Base-by-base conservation (phyloP, 2,329 filamentous ascomycete genomes). In the Magnaporthiopsis rhizophila region DNA sequence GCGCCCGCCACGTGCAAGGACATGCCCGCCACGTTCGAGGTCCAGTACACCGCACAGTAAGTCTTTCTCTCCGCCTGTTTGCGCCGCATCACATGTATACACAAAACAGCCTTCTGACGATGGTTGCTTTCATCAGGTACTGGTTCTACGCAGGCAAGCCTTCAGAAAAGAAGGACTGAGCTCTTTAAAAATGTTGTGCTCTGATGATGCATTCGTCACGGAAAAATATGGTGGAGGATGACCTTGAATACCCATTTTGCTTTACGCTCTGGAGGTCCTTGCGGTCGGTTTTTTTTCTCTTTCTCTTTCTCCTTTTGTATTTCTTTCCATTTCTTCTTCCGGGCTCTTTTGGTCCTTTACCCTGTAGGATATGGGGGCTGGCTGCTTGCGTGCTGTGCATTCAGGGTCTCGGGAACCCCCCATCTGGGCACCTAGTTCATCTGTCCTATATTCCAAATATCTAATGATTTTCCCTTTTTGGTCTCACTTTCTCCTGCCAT, bases 11-110 rank as follows among this genome's bases (percentile, higher is more conserved):
- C 86, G 0, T 98, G 94, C 74, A 74, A 83, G 45, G 89, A 86
- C 13, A 81, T 86, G 80, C 74, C 80, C 0, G 79, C 81, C 13
- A 72, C 76, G 0, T 93, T 97, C 69, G 79, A 88, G 67, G 85
- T 97, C 18, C 81, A 93, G 72, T 97, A 98, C 77, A 82, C 90
- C 38, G 87, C 93, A 58, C 85, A 93, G 83, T 97, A 91, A 84
- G 88, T 89, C 82, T 38, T 53, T 13, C 2, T 11, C 56, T 24
- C 21, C 7, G 11, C 45, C 28, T 28, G 34, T 36, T 8, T 7
- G 11, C 28, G 5, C 28, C 3, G 28, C n/a, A 7, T 24, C 21
- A 36, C 26, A 26, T 58, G 32, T 1, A 24, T 18, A 18, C 58
- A 11, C 21, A 30, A 13, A 28, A 26, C 13, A 58, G 59, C 13